Percentiles rank a stretch among this genome's conserved stretches.
Evolutionary conservation across 805 yeast genomes (phyloP).

Genomic region (Hanseniaspora occidentalis): DNA sequence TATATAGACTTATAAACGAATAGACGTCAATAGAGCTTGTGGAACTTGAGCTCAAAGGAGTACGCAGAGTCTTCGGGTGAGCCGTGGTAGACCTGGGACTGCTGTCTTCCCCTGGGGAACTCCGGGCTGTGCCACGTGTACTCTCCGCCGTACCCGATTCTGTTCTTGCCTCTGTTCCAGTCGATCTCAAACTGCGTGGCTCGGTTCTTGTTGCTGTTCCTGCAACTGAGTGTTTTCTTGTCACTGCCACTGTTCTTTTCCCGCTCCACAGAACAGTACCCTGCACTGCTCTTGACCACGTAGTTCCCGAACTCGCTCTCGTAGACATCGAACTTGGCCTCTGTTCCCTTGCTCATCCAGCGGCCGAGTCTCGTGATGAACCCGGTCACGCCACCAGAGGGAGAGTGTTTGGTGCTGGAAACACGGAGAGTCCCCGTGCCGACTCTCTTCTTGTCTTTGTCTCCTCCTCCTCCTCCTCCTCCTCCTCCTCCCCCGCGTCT

Average conservation of each 20-base stretch:
- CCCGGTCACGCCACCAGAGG: slow-evolving; percentile 31
- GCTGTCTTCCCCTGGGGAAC: slow-evolving; percentile 32
- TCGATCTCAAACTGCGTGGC: slow-evolving; percentile 50
- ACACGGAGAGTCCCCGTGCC: slow-evolving; percentile 16
- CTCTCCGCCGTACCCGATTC: slow-evolving; percentile 53
- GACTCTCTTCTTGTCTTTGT: slow-evolving; percentile 12
- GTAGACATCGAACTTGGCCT: slow-evolving; percentile 59
- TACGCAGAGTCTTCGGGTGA: slow-evolving; percentile 26
- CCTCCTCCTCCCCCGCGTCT: slow-evolving; percentile 11
- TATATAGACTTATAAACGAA: not conserved
- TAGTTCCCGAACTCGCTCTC: slow-evolving; percentile 64
- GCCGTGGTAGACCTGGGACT: slow-evolving; percentile 37
- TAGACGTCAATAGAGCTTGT: slow-evolving; percentile 5
- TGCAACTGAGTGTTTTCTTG: slow-evolving; percentile 8
- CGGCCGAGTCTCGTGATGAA: slow-evolving; percentile 68
- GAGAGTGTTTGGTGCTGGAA: slow-evolving; percentile 5
- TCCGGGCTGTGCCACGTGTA: slow-evolving; percentile 44
- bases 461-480: slow-evolving; percentile 11
- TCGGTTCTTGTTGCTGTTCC: slow-evolving; percentile 12
- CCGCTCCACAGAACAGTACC: slow-evolving; percentile 66
- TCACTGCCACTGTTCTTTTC: no score
- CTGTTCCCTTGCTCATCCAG: slow-evolving; percentile 72
- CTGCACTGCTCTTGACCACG: slow-evolving; percentile 54
- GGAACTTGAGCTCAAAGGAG: slow-evolving; percentile 27
- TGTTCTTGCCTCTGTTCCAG: slow-evolving; percentile 27